Percentiles rank a stretch among this genome's conserved stretches.
Evolutionary conservation across 495 filamentous ascomycete genomes (phyloP).

Genomic region (Neurospora sp.): DNA sequence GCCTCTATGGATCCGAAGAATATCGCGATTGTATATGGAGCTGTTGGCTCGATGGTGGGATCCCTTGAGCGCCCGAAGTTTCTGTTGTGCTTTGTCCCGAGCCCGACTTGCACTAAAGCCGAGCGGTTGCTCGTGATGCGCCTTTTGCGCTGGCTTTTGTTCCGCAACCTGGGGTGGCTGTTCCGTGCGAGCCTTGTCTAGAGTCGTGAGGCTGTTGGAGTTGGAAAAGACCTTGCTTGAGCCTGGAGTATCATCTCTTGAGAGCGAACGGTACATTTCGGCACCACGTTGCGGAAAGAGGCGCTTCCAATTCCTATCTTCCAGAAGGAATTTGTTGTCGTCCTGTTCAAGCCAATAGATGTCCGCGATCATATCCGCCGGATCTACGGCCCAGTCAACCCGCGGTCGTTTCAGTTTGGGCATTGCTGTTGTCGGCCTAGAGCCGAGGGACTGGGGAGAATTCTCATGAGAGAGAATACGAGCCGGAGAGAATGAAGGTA

Average conservation of each 20-base stretch:
- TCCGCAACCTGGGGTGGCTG: constrained; percentile 10
- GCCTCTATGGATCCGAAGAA: constrained; percentile 26
- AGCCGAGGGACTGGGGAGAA: constrained; percentile 20
- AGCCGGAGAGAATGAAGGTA: constrained; percentile 46
- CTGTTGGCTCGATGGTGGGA: constrained; percentile 36
- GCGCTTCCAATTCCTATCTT: constrained; percentile 59
- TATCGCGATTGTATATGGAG: constrained; percentile 29
- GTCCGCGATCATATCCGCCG: constrained; percentile 76
- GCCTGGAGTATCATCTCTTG: constrained; percentile 9
- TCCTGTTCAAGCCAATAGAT: constrained; percentile 74
- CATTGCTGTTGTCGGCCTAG: constrained; percentile 16
- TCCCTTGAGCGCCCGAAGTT: constrained; percentile 36
- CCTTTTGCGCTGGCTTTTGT: not conserved
- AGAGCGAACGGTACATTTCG: constrained; percentile 14
- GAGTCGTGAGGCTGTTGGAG: not conserved
- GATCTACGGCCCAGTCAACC: constrained; percentile 70
- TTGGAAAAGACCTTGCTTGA: constrained; percentile 16
- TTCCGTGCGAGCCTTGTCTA: constrained; percentile 9
- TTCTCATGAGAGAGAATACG: constrained; percentile 22
- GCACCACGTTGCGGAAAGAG: constrained; percentile 45
- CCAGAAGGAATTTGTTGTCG: constrained; percentile 62
- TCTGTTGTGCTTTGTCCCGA: constrained; percentile 37
- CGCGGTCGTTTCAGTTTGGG: constrained; percentile 50
- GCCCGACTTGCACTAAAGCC: constrained; percentile 15
- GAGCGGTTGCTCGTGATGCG: constrained; percentile 18